Conservation (phyloP, 2,329 filamentous ascomycete species). For the Metarhizium album region DNA sequence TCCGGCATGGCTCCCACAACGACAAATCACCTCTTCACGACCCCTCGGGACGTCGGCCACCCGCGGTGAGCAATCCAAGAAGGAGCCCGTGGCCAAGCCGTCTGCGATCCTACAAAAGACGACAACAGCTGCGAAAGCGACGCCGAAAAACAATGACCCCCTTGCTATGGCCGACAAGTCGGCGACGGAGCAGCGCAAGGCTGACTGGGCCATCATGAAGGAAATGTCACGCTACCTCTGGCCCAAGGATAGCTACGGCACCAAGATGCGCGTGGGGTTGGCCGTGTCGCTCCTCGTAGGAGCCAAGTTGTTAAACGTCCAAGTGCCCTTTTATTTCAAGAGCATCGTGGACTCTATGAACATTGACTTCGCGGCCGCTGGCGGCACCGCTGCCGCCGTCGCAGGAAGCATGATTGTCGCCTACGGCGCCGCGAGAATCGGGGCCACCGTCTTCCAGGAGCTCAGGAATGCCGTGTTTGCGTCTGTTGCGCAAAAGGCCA, state of each 20-base stretch:
- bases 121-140: conserved; percentile 7
- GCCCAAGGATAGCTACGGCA: conserved; percentile 68
- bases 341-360: conserved; percentile 97
- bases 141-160: conserved; percentile 18
- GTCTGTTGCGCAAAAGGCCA: conserved; percentile 93
- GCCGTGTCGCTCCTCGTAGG: conserved; percentile 78
- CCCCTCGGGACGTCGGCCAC: conserved; percentile 22
- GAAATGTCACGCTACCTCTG: conserved; percentile 95
- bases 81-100: conserved; percentile 2
- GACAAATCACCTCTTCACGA: conserved; percentile 15
- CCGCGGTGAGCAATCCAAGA: conserved; percentile 16
- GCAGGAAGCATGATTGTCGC: conserved; percentile 89
- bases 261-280: conserved; percentile 73
- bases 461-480: conserved; percentile 93
- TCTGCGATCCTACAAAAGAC: conserved; percentile 3
- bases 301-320: conserved; percentile 91
- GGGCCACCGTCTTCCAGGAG: conserved; percentile 85
- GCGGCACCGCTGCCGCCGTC: conserved; percentile 81
- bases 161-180: conserved; percentile 32
- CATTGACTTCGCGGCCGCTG: conserved; percentile 74
- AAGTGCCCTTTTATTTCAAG: conserved; percentile 99
- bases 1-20: conserved; percentile 19
- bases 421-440: conserved; percentile 81
- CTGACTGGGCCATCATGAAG: conserved; percentile 97
- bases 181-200: conserved; percentile 82